Percentiles rank a stretch among this genome's conserved stretches.
These are phyloP conservation scores for Neurospora sp. DNA, from an alignment of 495 filamentous ascomycete species.

Conservation along the genomic window DNA sequence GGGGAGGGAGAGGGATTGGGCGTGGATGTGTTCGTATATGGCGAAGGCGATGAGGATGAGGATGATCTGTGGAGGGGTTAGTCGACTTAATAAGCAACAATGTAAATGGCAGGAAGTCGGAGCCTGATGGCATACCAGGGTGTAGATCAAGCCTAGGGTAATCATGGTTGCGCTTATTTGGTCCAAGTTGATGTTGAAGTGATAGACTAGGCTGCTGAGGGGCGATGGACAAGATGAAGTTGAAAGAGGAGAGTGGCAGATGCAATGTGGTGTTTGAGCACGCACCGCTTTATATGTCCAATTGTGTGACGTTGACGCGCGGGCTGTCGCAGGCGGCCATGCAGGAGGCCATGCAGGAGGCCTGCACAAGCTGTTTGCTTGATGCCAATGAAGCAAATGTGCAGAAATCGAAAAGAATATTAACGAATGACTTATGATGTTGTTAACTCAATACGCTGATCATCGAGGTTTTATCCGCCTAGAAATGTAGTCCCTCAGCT, in stretches of 20 bases:
- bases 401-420: not conserved
- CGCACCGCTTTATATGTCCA: not conserved
- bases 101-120: not conserved
- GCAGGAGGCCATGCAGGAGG: not conserved
- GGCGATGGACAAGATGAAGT: not conserved
- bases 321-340: not conserved
- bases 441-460: not conserved
- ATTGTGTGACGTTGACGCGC: not conserved
- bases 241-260: not conserved
- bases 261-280: not conserved
- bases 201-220: too few species aligned
- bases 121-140: not conserved
- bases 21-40: slow-evolving; percentile 38
- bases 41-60: slow-evolving; percentile 19
- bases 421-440: not conserved
- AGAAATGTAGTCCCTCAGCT: not conserved
- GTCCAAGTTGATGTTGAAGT: not conserved
- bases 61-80: slow-evolving; percentile 3
- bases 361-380: not conserved
- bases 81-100: not conserved
- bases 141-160: not conserved
- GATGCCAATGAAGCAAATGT: not conserved
- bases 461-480: not conserved
- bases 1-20: slow-evolving; percentile 39
- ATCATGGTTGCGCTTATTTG: not conserved